Evolutionary conservation across 2,329 filamentous ascomycete species (phyloP).

Genomic region (Chaetomiaceae sp.): DNA sequence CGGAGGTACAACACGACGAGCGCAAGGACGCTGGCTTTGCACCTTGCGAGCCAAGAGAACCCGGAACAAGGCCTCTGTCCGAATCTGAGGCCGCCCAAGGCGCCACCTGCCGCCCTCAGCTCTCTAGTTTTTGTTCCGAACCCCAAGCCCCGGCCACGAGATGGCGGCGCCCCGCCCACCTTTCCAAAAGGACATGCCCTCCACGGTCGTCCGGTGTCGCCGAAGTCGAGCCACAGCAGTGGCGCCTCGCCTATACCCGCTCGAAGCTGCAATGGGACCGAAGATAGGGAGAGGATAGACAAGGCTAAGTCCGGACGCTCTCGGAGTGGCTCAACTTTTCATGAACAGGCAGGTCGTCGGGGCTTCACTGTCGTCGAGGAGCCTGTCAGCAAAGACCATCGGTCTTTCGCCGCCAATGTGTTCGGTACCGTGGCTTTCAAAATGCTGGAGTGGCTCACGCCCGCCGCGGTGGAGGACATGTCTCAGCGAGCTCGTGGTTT

Average conservation of each 20-base stretch:
- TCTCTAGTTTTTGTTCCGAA: conserved; percentile 42
- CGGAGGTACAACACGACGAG: conserved; percentile 76
- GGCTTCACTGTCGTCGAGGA: conserved; percentile 40
- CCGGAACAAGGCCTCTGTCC: conserved; percentile 65
- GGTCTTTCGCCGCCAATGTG: conserved; percentile 56
- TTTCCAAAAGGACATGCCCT: conserved; percentile 20
- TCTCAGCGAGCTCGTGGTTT: conserved; percentile 33
- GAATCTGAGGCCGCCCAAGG: conserved; percentile 37
- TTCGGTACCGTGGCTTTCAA: conserved; percentile 62
- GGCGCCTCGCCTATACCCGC: not conserved
- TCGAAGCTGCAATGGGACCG: conserved; percentile 2
- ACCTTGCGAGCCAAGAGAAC: conserved; percentile 73
- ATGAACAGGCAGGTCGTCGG: conserved; percentile 15
- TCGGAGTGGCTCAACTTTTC: conserved; percentile 3
- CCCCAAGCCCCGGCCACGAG: conserved; percentile 19
- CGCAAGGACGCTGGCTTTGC: conserved; percentile 72
- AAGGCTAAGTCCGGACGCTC: conserved; percentile 5
- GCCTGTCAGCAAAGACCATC: conserved; percentile 47
- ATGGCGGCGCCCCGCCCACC: conserved; percentile 4
- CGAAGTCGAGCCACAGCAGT: conserved; percentile 9
- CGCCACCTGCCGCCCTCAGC: conserved; percentile 40
- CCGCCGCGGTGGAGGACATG: conserved; percentile 47
- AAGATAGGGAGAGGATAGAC: conserved; percentile 3
- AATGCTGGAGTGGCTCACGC: conserved; percentile 66
- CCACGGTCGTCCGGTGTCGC: conserved; percentile 8